Percentiles rank a stretch among this genome's conserved stretches.
Conservation (phyloP, 768 basidiomycete species). For the Sarcomyxa edulis region DNA sequence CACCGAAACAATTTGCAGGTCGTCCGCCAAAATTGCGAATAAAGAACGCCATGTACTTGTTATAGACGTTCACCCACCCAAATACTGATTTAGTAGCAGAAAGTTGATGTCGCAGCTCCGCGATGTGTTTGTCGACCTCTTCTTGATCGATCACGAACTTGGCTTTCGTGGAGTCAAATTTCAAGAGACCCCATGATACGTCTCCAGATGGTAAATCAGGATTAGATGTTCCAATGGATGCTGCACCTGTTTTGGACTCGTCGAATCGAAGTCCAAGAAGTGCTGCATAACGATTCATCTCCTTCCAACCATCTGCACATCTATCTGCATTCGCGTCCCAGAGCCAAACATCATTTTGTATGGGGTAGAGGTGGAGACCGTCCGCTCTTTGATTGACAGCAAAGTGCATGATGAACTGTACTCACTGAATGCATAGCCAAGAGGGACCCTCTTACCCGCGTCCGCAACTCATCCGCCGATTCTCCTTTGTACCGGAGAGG, state of each 20-base stretch:
- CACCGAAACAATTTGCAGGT: conserved; percentile 28
- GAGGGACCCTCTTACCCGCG: conserved; percentile 38
- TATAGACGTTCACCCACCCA: conserved; percentile 32
- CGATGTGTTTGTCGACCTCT: conserved; percentile 29
- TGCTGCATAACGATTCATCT: conserved; percentile 34
- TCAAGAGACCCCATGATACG: conserved; percentile 35
- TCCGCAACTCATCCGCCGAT: conserved; percentile 17
- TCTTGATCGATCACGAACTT: conserved; percentile 32
- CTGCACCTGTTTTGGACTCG: conserved; percentile 34
- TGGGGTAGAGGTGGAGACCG: conserved; percentile 36
- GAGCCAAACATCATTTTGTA: conserved; percentile 44
- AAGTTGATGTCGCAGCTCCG: conserved; percentile 31
- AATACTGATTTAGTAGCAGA: conserved; percentile 28
- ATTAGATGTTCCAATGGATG: conserved; percentile 16
- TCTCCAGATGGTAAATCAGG: conserved; percentile 25
- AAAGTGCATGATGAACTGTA: conserved; percentile 42
- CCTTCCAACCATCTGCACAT: conserved; percentile 32
- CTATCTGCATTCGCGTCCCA: conserved; percentile 28
- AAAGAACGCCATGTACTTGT: conserved; percentile 35
- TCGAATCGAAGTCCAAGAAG: conserved; percentile 38
- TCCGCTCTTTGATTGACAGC: conserved; percentile 37
- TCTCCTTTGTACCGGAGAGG: conserved; percentile 29
- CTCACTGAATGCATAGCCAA: conserved; percentile 34
- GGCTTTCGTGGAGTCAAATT: conserved; percentile 22
- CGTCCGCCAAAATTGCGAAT: conserved; percentile 28